Evolutionary conservation across 768 basidiomycete genomes (phyloP), one percentile per base, ranked within the genome.

Genomic region (Cystobasidium onofrii): DNA sequence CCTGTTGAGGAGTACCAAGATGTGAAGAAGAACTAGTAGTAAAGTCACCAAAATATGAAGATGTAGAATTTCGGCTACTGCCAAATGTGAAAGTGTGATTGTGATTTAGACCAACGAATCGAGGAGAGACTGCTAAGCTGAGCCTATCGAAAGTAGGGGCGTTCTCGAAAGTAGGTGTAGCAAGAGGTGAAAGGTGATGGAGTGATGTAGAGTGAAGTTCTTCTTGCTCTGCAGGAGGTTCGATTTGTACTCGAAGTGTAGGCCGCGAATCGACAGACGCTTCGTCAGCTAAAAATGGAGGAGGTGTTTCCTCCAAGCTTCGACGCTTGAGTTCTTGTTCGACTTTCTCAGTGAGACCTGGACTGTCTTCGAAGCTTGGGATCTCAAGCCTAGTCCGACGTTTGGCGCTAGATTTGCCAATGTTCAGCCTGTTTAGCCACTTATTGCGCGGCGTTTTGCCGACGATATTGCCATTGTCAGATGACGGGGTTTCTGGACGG

Each of bases 401-500:
- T 31, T 43, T 67, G 7, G 27, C 9, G 46, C 65, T 67, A 4
- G 36, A n/a, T 27, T 50, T 67, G 44, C 41, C 43, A 31, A 67
- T 34, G 25, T 29, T 27, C 13, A 67, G 31, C 46, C 25, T 43
- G 41, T 44, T 31, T 1, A 67, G 46, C 65, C 65, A 67, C 10
- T 50, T 52, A 41, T 44, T 41, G 7, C 44, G n/a, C 4, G 65
- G 65, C 27, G 65, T 67, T 52, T 67, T 67, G 46, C 65, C 65
- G 15, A 10, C 43, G n/a, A 4, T 23, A 33, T 33, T 33, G 25
- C 12, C 63, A 9, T 4, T 12, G 4, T 64, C 46, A 43, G 23
- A 10, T 46, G 31, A n/a, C n/a, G n/a, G 13, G 15, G 7, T 23
- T 12, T 60, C 25, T 6, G 57, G 57, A 17, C 27, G 25, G 27